phyloP scores from a whole-genome alignment of 1,284 basidiomycete genomes.

The Termitomyces sp. region DNA sequence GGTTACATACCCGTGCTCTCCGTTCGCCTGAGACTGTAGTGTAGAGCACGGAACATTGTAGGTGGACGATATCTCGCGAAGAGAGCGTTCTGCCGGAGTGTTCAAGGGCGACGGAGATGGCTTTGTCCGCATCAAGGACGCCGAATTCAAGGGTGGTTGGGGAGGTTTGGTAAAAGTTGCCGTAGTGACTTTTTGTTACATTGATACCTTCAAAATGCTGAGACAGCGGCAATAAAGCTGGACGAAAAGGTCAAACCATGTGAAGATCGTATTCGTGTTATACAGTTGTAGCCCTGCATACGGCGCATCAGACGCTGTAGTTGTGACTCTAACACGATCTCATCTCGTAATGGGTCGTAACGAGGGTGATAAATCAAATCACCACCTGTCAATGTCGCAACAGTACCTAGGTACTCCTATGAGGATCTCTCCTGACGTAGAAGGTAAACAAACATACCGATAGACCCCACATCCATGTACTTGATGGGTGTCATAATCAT shows the following conservation, averaged over 20 bases:
- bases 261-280: slow-evolving; percentile 82
- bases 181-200: slow-evolving; percentile 61
- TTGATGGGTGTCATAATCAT: slow-evolving; percentile 83
- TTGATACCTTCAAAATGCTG: slow-evolving; percentile 53
- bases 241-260: slow-evolving; percentile 49
- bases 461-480: slow-evolving; percentile 76
- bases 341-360: slow-evolving; percentile 74
- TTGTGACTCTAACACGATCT: slow-evolving; percentile 65
- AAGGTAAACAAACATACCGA: background rate
- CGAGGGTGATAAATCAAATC: slow-evolving; percentile 92
- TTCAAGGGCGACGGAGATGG: slow-evolving; percentile 62
- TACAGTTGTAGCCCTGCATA: slow-evolving; percentile 79
- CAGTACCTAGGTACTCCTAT: slow-evolving; percentile 39
- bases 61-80: slow-evolving; percentile 72
- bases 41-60: slow-evolving; percentile 92
- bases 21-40: slow-evolving; percentile 79
- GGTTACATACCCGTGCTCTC: slow-evolving; percentile 82
- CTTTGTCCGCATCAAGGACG: slow-evolving; percentile 77
- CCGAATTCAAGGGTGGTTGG: slow-evolving; percentile 81
- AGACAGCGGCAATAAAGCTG: background rate
- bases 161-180: slow-evolving; percentile 78
- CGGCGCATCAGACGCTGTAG: slow-evolving; percentile 68
- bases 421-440: background rate
- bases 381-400: slow-evolving; percentile 83
- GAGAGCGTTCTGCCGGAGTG: slow-evolving; percentile 64